phyloP scores from a whole-genome alignment of 208 protist genomes.

The Herpetomonas tarakana region DNA sequence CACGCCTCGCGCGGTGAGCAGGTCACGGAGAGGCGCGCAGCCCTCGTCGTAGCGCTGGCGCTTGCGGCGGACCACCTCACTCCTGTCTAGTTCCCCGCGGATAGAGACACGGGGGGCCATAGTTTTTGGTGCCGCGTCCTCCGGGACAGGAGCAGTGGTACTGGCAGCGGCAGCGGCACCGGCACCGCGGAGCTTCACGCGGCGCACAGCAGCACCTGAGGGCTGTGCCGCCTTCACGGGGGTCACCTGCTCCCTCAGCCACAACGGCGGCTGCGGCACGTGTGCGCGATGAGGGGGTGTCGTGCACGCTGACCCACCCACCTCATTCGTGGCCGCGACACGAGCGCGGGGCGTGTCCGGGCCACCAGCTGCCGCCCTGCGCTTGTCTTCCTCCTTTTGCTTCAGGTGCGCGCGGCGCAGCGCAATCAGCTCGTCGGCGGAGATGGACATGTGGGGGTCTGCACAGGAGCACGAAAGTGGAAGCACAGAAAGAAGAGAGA shows the following conservation, averaged over 20 bases:
- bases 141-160: slow-evolving; percentile 4
- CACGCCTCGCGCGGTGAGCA: slow-evolving; percentile 74
- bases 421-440: slow-evolving; percentile 76
- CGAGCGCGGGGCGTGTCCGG: background rate
- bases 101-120: slow-evolving; percentile 67
- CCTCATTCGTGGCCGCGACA: background rate
- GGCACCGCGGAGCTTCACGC: background rate
- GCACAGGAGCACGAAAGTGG: background rate
- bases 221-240: no score
- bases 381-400: slow-evolving; percentile 32
- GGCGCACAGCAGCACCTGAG: background rate
- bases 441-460: slow-evolving; percentile 78
- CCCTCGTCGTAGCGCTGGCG: slow-evolving; percentile 52
- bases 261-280: background rate
- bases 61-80: slow-evolving; percentile 82
- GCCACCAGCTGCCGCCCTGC: background rate
- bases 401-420: slow-evolving; percentile 73
- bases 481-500: slow-evolving; percentile 2
- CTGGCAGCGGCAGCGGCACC: background rate
- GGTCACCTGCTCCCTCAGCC: background rate
- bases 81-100: slow-evolving; percentile 77
- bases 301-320: no score
- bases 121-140: slow-evolving; percentile 85
- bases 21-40: slow-evolving; percentile 34
- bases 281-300: no score